These are phyloP conservation scores for Penicillium rolfsii DNA, from an alignment of 2,329 filamentous ascomycete species.

Conservation along the genomic window DNA sequence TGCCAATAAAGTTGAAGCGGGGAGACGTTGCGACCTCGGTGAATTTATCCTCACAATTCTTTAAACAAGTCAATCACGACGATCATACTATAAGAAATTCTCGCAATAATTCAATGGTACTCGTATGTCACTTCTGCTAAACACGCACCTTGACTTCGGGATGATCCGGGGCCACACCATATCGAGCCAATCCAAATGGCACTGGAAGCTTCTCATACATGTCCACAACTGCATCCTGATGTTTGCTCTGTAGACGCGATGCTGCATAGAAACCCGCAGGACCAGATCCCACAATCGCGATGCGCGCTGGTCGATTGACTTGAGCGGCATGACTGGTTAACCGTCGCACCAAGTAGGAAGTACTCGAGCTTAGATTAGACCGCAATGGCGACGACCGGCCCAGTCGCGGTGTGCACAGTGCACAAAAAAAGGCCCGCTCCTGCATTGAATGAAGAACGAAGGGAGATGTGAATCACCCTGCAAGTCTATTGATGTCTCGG, in stretches of 20 bases:
- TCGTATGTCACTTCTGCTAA: background rate
- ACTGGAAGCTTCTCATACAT: slow-evolving; percentile 97
- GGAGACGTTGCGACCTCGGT: slow-evolving; percentile 80
- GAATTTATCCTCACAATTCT: slow-evolving; percentile 97
- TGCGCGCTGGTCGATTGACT: slow-evolving; percentile 63
- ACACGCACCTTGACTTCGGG: slow-evolving; percentile 86
- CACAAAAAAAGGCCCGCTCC: slow-evolving; percentile 34
- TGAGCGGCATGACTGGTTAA: slow-evolving; percentile 38
- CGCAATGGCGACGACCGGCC: slow-evolving; percentile 15
- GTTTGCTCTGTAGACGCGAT: slow-evolving; percentile 77
- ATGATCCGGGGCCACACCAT: slow-evolving; percentile 97
- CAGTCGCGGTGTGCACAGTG: slow-evolving; percentile 33
- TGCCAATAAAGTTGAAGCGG: slow-evolving; percentile 88
- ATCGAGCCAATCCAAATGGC: slow-evolving; percentile 88
- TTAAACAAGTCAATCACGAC: slow-evolving; percentile 1
- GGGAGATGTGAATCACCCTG: background rate
- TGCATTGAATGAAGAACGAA: slow-evolving; percentile 27
- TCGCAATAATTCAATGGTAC: background rate
- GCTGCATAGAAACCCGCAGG: slow-evolving; percentile 96
- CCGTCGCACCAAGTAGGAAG: slow-evolving; percentile 25
- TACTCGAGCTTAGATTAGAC: background rate
- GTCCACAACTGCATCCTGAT: slow-evolving; percentile 74
- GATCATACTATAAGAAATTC: background rate
- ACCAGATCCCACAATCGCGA: slow-evolving; percentile 90
- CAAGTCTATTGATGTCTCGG: background rate